Percentiles rank a stretch among this genome's conserved stretches.
phyloP scores from a whole-genome alignment of 2,329 filamentous ascomycete genomes.

The Alternaria consortialis region DNA sequence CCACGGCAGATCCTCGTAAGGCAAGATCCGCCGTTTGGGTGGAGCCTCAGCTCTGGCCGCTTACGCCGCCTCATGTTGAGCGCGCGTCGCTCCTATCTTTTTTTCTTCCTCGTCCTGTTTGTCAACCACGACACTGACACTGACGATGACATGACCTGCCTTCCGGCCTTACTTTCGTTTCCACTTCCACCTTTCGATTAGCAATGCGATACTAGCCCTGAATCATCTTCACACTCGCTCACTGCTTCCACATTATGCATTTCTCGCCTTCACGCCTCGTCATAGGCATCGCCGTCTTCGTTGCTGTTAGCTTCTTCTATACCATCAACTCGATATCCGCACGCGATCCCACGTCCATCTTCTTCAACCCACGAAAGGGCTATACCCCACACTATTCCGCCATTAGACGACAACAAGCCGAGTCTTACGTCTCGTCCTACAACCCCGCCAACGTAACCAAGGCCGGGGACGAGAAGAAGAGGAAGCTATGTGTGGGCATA shows the following conservation, averaged over 20 bases:
- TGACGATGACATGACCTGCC: conserved; percentile 21
- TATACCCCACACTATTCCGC: conserved; percentile 47
- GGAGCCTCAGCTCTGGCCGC: conserved; percentile 16
- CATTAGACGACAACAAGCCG: conserved; percentile 42
- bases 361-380: conserved; percentile 46
- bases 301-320: conserved; percentile 33
- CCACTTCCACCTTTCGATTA: background rate
- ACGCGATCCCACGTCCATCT: conserved; percentile 48
- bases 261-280: conserved; percentile 33
- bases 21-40: conserved; percentile 14
- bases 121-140: conserved; percentile 1
- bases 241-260: conserved; percentile 26
- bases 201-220: conserved; percentile 22
- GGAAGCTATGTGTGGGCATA: conserved; percentile 56
- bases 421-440: conserved; percentile 34
- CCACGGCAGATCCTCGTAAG: conserved; percentile 12
- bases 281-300: conserved; percentile 26
- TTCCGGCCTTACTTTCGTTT: conserved; percentile 2
- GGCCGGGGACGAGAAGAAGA: conserved; percentile 23
- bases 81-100: conserved; percentile 20
- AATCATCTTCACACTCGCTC: conserved; percentile 8
- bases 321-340: conserved; percentile 36
- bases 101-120: conserved; percentile 4
- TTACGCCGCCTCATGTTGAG: conserved; percentile 11
- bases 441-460: conserved; percentile 31